These are phyloP conservation scores for Spathaspora gorwiae DNA, from an alignment of 805 yeast genomes.

Conservation along the genomic window DNA sequence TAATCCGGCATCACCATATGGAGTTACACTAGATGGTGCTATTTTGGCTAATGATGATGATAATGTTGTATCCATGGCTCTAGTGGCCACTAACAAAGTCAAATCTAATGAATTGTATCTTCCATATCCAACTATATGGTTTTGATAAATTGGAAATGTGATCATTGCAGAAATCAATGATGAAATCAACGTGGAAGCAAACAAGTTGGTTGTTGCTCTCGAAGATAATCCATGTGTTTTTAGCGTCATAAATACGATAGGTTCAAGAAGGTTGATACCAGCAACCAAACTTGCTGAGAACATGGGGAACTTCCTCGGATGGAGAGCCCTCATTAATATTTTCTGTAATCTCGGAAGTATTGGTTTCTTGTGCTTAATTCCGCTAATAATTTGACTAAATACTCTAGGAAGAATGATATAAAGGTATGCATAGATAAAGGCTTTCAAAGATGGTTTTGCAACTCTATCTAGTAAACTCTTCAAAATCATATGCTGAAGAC, in stretches of 20 bases:
- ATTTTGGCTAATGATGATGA: slow-evolving; percentile 21
- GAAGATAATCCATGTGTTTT: not conserved
- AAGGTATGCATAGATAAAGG: slow-evolving; percentile 30
- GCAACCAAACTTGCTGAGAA: slow-evolving; percentile 30
- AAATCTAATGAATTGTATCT: slow-evolving; percentile 32
- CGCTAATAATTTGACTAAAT: slow-evolving; percentile 11
- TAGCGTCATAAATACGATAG: slow-evolving; percentile 12
- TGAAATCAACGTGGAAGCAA: slow-evolving; percentile 22
- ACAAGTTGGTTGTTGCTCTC: slow-evolving; percentile 7
- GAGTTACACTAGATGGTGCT: slow-evolving; percentile 11
- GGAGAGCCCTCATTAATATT: slow-evolving; percentile 20
- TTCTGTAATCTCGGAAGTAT: slow-evolving; percentile 14
- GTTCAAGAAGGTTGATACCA: slow-evolving; percentile 27
- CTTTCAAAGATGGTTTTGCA: slow-evolving; percentile 25
- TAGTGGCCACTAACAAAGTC: slow-evolving; percentile 30
- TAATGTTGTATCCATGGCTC: slow-evolving; percentile 32
- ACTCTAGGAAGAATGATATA: slow-evolving; percentile 31
- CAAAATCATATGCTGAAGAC: not conserved
- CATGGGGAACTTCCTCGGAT: slow-evolving; percentile 29
- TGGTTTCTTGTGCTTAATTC: slow-evolving; percentile 13
- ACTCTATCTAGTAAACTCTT: slow-evolving; percentile 7
- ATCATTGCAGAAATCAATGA: slow-evolving; percentile 23
- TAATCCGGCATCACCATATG: slow-evolving; percentile 24
- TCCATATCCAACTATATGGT: slow-evolving; percentile 22
- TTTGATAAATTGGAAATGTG: slow-evolving; percentile 30